Evolutionary conservation across 164 flowering plant species (phyloP).

Genomic region (Sedum album): DNA sequence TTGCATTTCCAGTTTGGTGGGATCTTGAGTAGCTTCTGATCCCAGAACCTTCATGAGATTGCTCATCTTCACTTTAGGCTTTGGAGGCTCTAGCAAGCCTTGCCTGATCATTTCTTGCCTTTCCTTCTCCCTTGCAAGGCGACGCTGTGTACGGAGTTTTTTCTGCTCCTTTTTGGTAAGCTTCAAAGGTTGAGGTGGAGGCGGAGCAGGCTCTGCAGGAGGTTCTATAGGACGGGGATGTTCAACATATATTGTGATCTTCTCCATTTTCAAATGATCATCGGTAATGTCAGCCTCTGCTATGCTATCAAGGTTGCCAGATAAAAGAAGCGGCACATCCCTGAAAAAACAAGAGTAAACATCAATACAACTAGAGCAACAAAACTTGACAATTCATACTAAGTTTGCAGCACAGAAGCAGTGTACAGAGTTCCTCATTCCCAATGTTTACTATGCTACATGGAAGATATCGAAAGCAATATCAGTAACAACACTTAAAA

Average conservation of each 20-base stretch:
- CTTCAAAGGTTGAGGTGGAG: conserved; percentile 93
- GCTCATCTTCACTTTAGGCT: conserved; percentile 91
- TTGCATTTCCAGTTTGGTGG: conserved; percentile 90
- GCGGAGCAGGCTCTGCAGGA: conserved; percentile 91
- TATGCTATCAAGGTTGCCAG: conserved; percentile 47
- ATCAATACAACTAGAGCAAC: neutral
- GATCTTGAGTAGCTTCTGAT: conserved; percentile 97
- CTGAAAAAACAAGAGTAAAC: conserved; percentile 21
- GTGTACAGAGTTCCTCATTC: too few species aligned
- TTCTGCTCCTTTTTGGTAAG: conserved; percentile 93
- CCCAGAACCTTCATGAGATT: conserved; percentile 97
- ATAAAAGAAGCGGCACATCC: conserved; percentile 58
- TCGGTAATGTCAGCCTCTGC: conserved; percentile 25
- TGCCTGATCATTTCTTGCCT: conserved; percentile 97
- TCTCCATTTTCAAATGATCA: conserved; percentile 56
- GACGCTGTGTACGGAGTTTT: conserved; percentile 89
- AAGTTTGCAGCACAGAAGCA: too few species aligned
- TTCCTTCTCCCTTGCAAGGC: conserved; percentile 81
- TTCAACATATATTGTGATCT: conserved; percentile 73
- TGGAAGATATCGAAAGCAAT: too few species aligned
- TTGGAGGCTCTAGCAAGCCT: conserved; percentile 91
- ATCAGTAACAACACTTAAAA: neutral
- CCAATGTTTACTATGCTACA: too few species aligned
- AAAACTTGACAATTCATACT: neutral
- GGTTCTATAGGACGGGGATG: conserved; percentile 98